Conservation (phyloP, 139 green algal genomes). For the Ulvella scutata region DNA sequence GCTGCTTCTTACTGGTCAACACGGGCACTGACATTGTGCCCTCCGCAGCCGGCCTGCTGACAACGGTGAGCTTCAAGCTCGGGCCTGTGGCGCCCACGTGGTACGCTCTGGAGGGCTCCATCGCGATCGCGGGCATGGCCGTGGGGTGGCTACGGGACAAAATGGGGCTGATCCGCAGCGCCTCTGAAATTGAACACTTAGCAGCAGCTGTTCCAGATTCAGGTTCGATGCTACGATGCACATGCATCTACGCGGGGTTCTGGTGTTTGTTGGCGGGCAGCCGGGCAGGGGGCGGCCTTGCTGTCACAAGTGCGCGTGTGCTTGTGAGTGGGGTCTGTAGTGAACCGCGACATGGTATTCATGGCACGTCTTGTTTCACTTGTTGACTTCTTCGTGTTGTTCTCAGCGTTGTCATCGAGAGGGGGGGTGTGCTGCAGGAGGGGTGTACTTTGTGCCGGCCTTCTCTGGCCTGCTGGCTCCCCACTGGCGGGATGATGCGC, state of each 20-base stretch:
- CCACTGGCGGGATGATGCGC: conserved; percentile 70
- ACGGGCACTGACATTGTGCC: conserved; percentile 50
- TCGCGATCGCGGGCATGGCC: conserved; percentile 67
- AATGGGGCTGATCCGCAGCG: conserved; percentile 50
- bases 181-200: conserved; percentile 32
- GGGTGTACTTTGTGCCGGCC: conserved; percentile 92
- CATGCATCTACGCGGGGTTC: no score
- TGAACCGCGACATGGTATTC: no score
- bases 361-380: no score
- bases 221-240: no score
- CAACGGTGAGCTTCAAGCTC: conserved; percentile 76
- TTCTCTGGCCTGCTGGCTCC: conserved; percentile 91
- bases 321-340: no score
- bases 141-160: conserved; percentile 76
- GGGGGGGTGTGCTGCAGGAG: no score
- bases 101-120: conserved; percentile 80
- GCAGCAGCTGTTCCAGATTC: conserved; percentile 3
- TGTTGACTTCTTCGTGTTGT: no score
- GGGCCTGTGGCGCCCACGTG: conserved; percentile 28
- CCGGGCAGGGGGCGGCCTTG: no score
- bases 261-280: no score
- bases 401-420: no score
- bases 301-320: no score
- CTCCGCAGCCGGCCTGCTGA: conserved; percentile 80
- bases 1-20: conserved; percentile 94